A percentile compares a stretch with the other conserved stretches of the same genome.
phyloP scores from a whole-genome alignment of 1,284 basidiomycete species.

The Ceratobasidium sp. region DNA sequence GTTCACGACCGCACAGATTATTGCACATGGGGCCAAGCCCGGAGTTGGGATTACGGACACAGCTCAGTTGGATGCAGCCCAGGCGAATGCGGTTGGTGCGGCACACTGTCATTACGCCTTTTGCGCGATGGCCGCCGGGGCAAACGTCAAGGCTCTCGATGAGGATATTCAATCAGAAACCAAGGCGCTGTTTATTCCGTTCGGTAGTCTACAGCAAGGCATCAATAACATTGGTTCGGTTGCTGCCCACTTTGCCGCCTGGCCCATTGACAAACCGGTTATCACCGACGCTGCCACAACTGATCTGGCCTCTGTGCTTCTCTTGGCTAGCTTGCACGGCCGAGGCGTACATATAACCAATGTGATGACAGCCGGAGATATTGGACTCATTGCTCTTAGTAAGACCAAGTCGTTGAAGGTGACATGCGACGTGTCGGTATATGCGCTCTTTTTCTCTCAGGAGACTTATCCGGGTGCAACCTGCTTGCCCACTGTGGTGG shows the following conservation, averaged over 20 bases:
- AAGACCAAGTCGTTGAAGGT: constrained; percentile 95
- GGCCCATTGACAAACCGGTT: constrained; percentile 92
- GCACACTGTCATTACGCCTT: constrained; percentile 90
- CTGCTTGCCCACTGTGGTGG: constrained; percentile 76
- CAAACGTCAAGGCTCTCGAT: constrained; percentile 70
- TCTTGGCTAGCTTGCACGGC: constrained; percentile 91
- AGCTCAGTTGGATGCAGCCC: constrained; percentile 71
- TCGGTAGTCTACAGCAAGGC: constrained; percentile 62
- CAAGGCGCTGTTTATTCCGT: constrained; percentile 86
- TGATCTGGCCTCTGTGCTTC: constrained; percentile 90
- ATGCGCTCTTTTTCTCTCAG: constrained; percentile 88
- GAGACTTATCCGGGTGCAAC: constrained; percentile 73
- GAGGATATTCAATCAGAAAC: constrained; percentile 81
- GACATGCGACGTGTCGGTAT: constrained; percentile 95
- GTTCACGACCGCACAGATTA: constrained; percentile 82
- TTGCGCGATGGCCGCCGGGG: constrained; percentile 74
- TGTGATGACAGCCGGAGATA: constrained; percentile 86
- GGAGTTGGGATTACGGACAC: constrained; percentile 68
- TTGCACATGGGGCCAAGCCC: constrained; percentile 69
- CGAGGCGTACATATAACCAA: constrained; percentile 95
- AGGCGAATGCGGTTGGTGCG: constrained; percentile 64
- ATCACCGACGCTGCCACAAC: constrained; percentile 93
- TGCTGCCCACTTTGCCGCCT: constrained; percentile 87
- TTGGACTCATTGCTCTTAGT: constrained; percentile 90
- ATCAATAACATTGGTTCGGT: constrained; percentile 62